Evolutionary conservation across 495 filamentous ascomycete genomes (phyloP), one percentile per base, ranked within the genome.

Genomic region (Aspergillus wentii): DNA sequence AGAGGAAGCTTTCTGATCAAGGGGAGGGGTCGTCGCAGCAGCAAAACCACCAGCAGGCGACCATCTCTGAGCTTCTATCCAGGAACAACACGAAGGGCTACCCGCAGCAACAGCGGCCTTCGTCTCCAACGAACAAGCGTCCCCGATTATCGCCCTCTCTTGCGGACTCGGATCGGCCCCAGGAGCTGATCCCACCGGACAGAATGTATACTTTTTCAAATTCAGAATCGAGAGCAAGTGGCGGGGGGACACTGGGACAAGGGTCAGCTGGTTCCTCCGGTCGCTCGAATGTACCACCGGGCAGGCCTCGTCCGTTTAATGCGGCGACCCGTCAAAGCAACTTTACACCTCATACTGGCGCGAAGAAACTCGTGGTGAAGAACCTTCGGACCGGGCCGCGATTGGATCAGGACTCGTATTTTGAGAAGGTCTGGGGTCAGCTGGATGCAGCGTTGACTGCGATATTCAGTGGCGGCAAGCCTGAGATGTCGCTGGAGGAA

Each of bases 341-440:
- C 31, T 68, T 68, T 37, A 64, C 61, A 26, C 66, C 65, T 19
- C 57, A 67, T 43, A 64, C 57, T 6, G 84, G 85, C 15, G 71
- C 85, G n/a, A 88, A 84, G 65, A 90, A 81, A 61, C 74, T 98
- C 8, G 73, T 83, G 1, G 81, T 97, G 36, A 94, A 92, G 74
- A 95, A 95, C 52, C 72, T 95, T 43, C 78, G 83, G 20, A 72
- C 71, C 3, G 60, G 74, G 1, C 59, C 73, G 4, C 69, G 70
- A 35, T 59, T 71, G 31, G 76, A 80, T 45, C 74, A 81, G 22
- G 72, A 78, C 44, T 69, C 75, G 35, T 95, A 94, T 56, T 86
- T 91, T 44, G 68, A 80, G 20, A 74, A 74, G 38, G 80, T 77
- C 2, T 86, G 81, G 77, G 57, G 56, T 29, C 82, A 89, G 51